Conservation (phyloP, 352 stramenopile species). For the Phytophthora capsici region DNA sequence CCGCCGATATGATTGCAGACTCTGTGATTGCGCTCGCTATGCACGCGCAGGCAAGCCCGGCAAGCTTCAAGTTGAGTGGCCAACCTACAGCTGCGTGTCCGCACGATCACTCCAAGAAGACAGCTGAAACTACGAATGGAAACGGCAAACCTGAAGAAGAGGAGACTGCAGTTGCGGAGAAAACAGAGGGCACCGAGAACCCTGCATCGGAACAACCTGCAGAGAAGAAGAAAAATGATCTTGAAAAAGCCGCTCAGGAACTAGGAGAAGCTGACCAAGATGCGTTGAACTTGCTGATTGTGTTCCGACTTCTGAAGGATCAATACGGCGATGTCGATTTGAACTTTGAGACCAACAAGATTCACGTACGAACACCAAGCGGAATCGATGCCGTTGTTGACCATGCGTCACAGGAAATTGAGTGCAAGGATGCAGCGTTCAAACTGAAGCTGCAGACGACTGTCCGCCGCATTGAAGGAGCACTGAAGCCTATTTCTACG, state of each 20-base stretch:
- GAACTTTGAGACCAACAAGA: constrained; percentile 90
- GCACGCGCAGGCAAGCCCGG: constrained; percentile 89
- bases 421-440: constrained; percentile 76
- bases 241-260: constrained; percentile 67
- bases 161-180: constrained; percentile 18
- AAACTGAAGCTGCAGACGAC: constrained; percentile 75
- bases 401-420: constrained; percentile 63
- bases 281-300: constrained; percentile 82
- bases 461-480: constrained; percentile 68
- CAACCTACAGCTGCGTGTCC: constrained; percentile 78
- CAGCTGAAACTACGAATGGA: constrained; percentile 9
- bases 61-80: constrained; percentile 82
- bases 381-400: constrained; percentile 71
- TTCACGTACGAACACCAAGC: constrained; percentile 84
- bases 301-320: constrained; percentile 86
- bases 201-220: constrained; percentile 20
- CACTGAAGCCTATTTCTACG: constrained; percentile 69
- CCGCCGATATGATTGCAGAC: constrained; percentile 96
- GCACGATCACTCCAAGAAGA: constrained; percentile 80
- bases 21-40: constrained; percentile 96
- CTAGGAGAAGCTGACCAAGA: constrained; percentile 80
- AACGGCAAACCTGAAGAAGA: constrained; percentile 32
- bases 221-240: constrained; percentile 30
- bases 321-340: constrained; percentile 88
- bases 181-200: constrained; percentile 18